A percentile compares a stretch with the other conserved stretches of the same genome.
phyloP scores from a whole-genome alignment of 2,329 filamentous ascomycete genomes.

The Aspergillus caelatus region DNA sequence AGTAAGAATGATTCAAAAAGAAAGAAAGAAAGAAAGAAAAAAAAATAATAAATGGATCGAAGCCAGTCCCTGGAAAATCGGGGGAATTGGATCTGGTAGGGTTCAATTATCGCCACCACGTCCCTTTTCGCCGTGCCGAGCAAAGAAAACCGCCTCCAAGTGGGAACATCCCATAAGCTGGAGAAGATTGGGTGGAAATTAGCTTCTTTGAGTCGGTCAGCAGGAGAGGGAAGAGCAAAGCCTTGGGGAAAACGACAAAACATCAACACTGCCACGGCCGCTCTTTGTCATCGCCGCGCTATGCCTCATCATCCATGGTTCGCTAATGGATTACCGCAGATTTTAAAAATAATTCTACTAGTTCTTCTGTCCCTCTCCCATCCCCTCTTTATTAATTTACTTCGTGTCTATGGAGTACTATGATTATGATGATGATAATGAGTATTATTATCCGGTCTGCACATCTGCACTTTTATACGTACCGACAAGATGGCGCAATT shows the following conservation, averaged over 20 bases:
- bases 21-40: too few species aligned
- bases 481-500: not conserved
- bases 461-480: not conserved
- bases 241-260: not conserved
- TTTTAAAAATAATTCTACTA: not conserved
- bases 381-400: not conserved
- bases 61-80: not conserved
- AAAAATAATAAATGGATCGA: not conserved
- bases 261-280: slow-evolving; percentile 5
- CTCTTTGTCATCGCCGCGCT: slow-evolving; percentile 2
- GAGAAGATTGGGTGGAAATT: not conserved
- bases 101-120: not conserved
- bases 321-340: not conserved
- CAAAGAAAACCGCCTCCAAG: not conserved
- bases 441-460: not conserved
- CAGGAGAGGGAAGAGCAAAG: not conserved
- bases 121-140: not conserved
- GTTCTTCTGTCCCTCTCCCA: not conserved
- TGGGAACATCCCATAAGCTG: not conserved
- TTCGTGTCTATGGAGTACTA: not conserved
- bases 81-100: not conserved
- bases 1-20: not conserved
- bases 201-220: not conserved
- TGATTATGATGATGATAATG: not conserved
- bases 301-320: slow-evolving; percentile 7